Conservation (phyloP, 331 rosid genomes). For the Malus hybrid region DNA sequence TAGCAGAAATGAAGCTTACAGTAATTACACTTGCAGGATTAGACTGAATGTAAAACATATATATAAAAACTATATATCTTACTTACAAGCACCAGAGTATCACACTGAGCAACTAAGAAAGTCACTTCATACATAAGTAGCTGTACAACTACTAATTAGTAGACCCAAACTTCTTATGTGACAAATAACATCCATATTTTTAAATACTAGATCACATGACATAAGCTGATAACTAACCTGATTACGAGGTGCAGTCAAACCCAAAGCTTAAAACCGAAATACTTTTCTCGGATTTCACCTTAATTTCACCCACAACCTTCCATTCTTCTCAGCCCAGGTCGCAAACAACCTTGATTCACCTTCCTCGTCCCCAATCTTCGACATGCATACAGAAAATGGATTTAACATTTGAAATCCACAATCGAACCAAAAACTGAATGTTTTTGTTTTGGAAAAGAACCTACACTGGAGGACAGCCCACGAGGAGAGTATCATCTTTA, state of each 20-base stretch:
- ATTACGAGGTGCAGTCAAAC: constrained; percentile 36
- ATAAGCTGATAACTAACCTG: constrained; percentile 47
- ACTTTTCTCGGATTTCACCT: no score
- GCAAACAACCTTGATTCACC: no score
- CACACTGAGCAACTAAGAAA: background rate
- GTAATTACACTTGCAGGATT: background rate
- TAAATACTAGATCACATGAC: background rate
- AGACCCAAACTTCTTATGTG: background rate
- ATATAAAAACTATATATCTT: background rate
- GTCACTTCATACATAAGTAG: background rate
- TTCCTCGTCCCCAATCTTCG: no score
- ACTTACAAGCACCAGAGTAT: background rate
- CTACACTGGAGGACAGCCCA: no score
- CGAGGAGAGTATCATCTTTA: no score
- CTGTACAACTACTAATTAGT: background rate
- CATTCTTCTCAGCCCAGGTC: no score
- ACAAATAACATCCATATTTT: background rate
- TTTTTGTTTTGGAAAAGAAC: no score
- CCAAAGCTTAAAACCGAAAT: no score
- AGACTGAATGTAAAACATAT: background rate
- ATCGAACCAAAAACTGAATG: no score
- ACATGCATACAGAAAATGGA: no score
- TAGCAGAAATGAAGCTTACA: constrained; percentile 7
- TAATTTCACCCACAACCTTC: no score
- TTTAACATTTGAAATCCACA: no score